Conservation (phyloP, 2,329 filamentous ascomycete genomes). For the Pezicula rhizophila region DNA sequence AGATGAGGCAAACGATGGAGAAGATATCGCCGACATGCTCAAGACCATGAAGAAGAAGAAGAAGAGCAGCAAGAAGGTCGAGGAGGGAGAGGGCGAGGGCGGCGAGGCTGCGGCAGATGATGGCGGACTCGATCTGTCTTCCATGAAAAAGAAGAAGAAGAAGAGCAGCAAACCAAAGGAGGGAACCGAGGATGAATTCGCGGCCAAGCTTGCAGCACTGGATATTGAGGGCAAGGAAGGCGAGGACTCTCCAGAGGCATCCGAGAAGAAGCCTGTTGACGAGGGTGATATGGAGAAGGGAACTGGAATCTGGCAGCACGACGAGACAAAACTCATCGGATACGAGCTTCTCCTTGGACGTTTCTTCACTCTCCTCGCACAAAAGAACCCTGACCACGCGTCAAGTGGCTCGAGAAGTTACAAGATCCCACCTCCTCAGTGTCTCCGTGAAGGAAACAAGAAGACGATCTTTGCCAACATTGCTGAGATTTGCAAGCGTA, state of each 20-base stretch:
- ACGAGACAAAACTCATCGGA: conserved; percentile 50
- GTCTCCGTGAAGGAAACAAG: conserved; percentile 99
- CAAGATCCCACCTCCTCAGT: conserved; percentile 98
- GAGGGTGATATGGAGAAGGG: conserved; percentile 30
- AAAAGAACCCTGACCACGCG: conserved; percentile 94
- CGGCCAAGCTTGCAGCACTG: conserved; percentile 26
- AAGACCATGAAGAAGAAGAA: conserved; percentile 76
- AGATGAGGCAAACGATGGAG: conserved; percentile 27
- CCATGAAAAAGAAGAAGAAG: conserved; percentile 32
- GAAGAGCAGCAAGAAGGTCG: conserved; percentile 70
- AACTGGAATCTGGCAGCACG: conserved; percentile 31
- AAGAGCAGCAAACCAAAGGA: conserved; percentile 30
- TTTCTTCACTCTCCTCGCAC: conserved; percentile 91
- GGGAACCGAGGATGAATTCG: conserved; percentile 27
- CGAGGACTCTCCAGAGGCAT: conserved; percentile 14
- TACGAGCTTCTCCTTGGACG: conserved; percentile 82
- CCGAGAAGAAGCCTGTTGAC: conserved; percentile 20
- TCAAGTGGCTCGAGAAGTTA: conserved; percentile 87
- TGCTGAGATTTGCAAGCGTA: conserved; percentile 95
- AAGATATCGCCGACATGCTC: conserved; percentile 62
- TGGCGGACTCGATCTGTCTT: conserved; percentile 37
- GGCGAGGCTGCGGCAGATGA: conserved; percentile 42
- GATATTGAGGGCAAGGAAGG: conserved; percentile 25
- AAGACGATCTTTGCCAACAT: conserved; percentile 99
- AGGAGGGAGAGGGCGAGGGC: conserved; percentile 53